These are phyloP conservation scores for Cichorium intybus DNA, from an alignment of 140 eudicot genomes.

Conservation along the genomic window DNA sequence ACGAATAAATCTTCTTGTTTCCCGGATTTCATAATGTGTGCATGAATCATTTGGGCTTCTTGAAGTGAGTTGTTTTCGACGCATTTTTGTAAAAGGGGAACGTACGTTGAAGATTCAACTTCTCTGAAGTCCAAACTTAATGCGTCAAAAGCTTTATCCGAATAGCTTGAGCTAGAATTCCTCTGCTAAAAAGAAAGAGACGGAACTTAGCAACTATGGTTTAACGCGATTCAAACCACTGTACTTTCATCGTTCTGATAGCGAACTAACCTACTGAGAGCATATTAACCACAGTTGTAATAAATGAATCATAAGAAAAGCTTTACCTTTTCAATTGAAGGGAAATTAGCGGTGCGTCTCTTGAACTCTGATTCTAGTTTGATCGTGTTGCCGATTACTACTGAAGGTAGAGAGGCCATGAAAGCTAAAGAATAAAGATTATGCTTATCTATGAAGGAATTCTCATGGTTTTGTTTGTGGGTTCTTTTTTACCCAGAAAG, in stretches of 20 bases:
- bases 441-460: background rate
- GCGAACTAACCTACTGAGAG: background rate
- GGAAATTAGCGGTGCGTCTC: constrained; percentile 42
- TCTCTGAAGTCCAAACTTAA: constrained; percentile 48
- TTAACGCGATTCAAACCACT: constrained; percentile 7
- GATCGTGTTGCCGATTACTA: constrained; percentile 49
- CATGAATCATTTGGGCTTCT: constrained; percentile 53
- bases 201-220: background rate
- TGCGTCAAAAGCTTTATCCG: constrained; percentile 41
- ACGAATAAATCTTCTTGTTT: constrained; percentile 48
- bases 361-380: constrained; percentile 69
- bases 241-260: background rate
- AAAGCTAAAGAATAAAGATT: constrained; percentile 14
- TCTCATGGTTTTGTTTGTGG: background rate
- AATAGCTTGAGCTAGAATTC: constrained; percentile 21
- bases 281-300: background rate
- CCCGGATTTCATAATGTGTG: constrained; percentile 66
- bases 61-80: constrained; percentile 43
- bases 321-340: constrained; percentile 58
- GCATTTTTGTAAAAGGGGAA: constrained; percentile 78
- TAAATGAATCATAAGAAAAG: background rate
- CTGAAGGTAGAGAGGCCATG: constrained; percentile 83
- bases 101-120: constrained; percentile 49
- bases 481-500: background rate
- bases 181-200: constrained; percentile 32